These are phyloP conservation scores for Plectosphaerella sp. DNA, from an alignment of 2,329 filamentous ascomycete genomes.

Conservation along the genomic window DNA sequence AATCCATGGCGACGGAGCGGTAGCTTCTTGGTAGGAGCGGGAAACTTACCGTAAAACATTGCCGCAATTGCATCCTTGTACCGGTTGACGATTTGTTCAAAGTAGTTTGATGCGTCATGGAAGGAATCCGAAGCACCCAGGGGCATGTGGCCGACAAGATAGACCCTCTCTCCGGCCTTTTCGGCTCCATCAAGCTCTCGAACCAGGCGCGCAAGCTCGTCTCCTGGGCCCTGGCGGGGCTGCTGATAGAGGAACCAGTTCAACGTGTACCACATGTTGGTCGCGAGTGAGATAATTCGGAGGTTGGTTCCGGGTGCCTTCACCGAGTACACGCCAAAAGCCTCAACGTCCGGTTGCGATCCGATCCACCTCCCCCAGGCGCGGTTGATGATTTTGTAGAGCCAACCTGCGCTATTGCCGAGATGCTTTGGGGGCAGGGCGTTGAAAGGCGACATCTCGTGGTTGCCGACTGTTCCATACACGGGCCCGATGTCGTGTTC, in stretches of 20 bases:
- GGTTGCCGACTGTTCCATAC: conserved; percentile 52
- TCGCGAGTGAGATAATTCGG: conserved; percentile 55
- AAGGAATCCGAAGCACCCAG: conserved; percentile 45
- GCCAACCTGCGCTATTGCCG: conserved; percentile 40
- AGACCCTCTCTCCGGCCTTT: conserved; percentile 45
- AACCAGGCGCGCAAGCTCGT: conserved; percentile 50
- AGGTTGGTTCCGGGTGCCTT: conserved; percentile 40
- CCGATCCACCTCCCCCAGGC: conserved; percentile 43
- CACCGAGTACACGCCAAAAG: conserved; percentile 45
- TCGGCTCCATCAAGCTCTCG: conserved; percentile 49
- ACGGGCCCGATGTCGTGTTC: conserved; percentile 20
- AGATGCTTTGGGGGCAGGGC: conserved; percentile 38
- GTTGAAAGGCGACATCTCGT: conserved; percentile 51
- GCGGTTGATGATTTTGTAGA: conserved; percentile 43
- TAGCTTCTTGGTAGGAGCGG: not conserved
- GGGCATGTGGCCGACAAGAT: conserved; percentile 55
- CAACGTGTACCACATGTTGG: conserved; percentile 53
- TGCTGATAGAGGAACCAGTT: conserved; percentile 53
- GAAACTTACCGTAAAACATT: conserved; percentile 40
- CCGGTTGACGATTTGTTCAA: conserved; percentile 49
- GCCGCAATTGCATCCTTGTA: conserved; percentile 50
- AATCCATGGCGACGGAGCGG: not conserved
- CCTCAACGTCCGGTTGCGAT: conserved; percentile 13
- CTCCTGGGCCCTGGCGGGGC: conserved; percentile 46
- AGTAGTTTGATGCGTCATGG: conserved; percentile 45